phyloP scores from a whole-genome alignment of 2,329 filamentous ascomycete species.

The Colletotrichum sp. region DNA sequence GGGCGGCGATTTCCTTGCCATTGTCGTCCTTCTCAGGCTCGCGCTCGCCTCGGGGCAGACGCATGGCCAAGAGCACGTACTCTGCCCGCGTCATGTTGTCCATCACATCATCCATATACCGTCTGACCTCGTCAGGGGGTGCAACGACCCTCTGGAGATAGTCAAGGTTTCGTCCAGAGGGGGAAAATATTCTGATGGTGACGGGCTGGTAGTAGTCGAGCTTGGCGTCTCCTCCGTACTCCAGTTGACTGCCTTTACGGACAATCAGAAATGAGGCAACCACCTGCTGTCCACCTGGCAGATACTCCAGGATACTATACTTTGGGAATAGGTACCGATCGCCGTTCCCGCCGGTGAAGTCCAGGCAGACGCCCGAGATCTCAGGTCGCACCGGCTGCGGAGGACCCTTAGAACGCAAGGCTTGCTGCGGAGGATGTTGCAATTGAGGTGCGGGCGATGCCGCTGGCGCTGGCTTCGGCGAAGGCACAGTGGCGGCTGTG shows the following conservation, averaged over 20 bases:
- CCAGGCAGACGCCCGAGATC: constrained; percentile 70
- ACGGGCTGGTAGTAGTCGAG: constrained; percentile 80
- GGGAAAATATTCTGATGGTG: constrained; percentile 62
- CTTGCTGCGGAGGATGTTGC: constrained; percentile 49
- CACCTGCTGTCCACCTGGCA: constrained; percentile 61
- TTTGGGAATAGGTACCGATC: constrained; percentile 82
- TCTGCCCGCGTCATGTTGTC: constrained; percentile 71
- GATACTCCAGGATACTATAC: constrained; percentile 75
- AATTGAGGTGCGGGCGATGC: constrained; percentile 2
- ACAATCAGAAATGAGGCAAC: constrained; percentile 80
- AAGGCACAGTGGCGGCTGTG: constrained; percentile 6
- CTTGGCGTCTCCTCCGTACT: constrained; percentile 65
- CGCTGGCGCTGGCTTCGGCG: not conserved
- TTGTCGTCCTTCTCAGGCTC: constrained; percentile 32
- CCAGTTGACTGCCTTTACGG: constrained; percentile 70
- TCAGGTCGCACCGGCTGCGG: constrained; percentile 58
- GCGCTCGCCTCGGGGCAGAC: constrained; percentile 55
- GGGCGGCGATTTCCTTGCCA: not conserved
- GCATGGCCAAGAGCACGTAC: constrained; percentile 70
- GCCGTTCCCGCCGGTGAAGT: constrained; percentile 69
- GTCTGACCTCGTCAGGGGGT: constrained; percentile 63
- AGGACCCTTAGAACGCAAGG: constrained; percentile 63
- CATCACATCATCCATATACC: constrained; percentile 75
- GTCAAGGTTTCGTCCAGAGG: constrained; percentile 61
- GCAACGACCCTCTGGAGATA: constrained; percentile 65